Conservation (phyloP, 257 asterid genomes). For the Galeopsis tetrahit region DNA sequence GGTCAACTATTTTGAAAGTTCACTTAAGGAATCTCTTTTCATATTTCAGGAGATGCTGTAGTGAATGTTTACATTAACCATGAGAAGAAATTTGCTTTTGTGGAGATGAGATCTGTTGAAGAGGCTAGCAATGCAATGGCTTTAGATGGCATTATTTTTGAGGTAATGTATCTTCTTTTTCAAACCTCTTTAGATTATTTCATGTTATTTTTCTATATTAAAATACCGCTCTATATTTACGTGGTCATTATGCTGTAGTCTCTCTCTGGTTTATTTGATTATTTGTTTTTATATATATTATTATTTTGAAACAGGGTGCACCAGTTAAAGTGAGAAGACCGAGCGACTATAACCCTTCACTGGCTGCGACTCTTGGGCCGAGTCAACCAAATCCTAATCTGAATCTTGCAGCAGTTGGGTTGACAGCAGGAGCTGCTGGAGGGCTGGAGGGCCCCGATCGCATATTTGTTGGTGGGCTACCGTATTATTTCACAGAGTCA, state of each 20-base stretch:
- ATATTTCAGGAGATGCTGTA: slow-evolving; percentile 89
- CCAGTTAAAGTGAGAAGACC: slow-evolving; percentile 99
- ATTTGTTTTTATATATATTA: neutral
- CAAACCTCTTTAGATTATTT: neutral
- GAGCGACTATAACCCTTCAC: slow-evolving; percentile 93
- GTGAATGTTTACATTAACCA: slow-evolving; percentile 94
- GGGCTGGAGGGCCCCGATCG: slow-evolving; percentile 99
- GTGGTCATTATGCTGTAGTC: neutral
- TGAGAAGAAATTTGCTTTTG: slow-evolving; percentile 95
- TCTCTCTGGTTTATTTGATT: neutral
- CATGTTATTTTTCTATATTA: slow-evolving; percentile 15
- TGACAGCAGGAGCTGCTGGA: slow-evolving; percentile 89
- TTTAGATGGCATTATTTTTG: slow-evolving; percentile 91
- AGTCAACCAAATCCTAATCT: slow-evolving; percentile 91
- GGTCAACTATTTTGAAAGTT: neutral
- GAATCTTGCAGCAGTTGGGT: slow-evolving; percentile 90
- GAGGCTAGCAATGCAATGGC: slow-evolving; percentile 99
- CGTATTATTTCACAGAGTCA: slow-evolving; percentile 90
- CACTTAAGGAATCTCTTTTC: slow-evolving; percentile 14
- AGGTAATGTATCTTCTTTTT: slow-evolving; percentile 50
- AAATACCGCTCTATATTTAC: neutral
- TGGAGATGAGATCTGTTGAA: slow-evolving; percentile 98
- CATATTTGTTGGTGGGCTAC: slow-evolving; percentile 94
- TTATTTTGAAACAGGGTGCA: slow-evolving; percentile 65
- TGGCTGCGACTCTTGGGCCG: slow-evolving; percentile 98